These are phyloP conservation scores for Ustilago loliicola DNA, from an alignment of 1,284 basidiomycete genomes.

Conservation along the genomic window DNA sequence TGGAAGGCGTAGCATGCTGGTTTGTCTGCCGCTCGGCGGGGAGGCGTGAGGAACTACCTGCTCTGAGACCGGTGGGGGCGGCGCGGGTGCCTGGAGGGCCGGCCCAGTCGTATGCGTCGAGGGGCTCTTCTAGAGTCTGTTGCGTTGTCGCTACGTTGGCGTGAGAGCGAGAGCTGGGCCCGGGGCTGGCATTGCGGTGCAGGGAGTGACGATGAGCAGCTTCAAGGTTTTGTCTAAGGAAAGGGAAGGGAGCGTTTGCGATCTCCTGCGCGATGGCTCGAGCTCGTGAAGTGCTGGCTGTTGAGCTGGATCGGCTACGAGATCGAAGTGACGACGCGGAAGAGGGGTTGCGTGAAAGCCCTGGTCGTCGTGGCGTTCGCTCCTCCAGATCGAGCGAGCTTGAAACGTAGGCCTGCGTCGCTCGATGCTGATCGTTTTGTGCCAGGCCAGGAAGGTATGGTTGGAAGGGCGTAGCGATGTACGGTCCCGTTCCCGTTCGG, in stretches of 20 bases:
- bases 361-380: conserved; percentile 7
- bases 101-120: conserved; percentile 57
- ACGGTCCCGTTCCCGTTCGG: conserved; percentile 2
- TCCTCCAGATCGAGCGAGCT: conserved; percentile 47
- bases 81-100: conserved; percentile 38
- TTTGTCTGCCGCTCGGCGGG: conserved; percentile 19
- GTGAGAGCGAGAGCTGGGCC: background rate
- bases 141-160: background rate
- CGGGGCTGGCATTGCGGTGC: conserved; percentile 6
- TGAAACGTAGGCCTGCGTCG: conserved; percentile 18
- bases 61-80: conserved; percentile 5
- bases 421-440: conserved; percentile 31
- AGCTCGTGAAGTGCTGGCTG: conserved; percentile 34
- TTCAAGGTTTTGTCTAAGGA: conserved; percentile 36
- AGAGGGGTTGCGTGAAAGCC: conserved; percentile 27
- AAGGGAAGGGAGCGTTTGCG: conserved; percentile 44
- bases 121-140: conserved; percentile 30
- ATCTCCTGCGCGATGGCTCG: conserved; percentile 47
- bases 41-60: background rate
- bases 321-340: conserved; percentile 18
- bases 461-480: conserved; percentile 32
- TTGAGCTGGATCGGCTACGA: conserved; percentile 29
- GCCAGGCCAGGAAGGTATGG: conserved; percentile 35
- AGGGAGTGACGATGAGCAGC: conserved; percentile 27
- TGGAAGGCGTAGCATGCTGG: conserved; percentile 57